Conservation (phyloP, 2,329 filamentous ascomycete species). For the Thelonectria blattea region DNA sequence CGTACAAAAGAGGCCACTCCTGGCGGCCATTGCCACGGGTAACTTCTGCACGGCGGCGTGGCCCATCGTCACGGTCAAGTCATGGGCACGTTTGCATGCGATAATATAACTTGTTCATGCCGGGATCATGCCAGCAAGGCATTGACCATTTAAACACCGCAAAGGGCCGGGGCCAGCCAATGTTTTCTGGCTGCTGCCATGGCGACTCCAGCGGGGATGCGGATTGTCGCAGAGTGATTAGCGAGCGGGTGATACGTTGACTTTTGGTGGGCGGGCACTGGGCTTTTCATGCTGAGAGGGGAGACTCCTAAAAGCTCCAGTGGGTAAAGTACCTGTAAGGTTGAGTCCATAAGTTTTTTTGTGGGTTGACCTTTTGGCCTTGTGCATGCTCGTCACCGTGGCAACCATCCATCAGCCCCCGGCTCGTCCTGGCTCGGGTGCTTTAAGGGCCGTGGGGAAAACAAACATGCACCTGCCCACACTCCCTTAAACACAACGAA, state of each 20-base stretch:
- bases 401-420: constrained; percentile 33
- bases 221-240: constrained; percentile 39
- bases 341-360: no score
- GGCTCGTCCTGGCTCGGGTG: constrained; percentile 40
- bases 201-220: constrained; percentile 41
- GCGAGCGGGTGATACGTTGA: constrained; percentile 10
- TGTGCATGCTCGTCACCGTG: constrained; percentile 29
- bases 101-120: constrained; percentile 2
- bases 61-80: constrained; percentile 29
- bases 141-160: neutral
- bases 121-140: constrained; percentile 36
- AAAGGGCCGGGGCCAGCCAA: constrained; percentile 24
- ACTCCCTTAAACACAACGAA: constrained; percentile 43
- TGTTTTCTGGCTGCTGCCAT: constrained; percentile 40
- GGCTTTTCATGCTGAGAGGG: no score
- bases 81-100: constrained; percentile 19
- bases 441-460: constrained; percentile 28
- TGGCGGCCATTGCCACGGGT: constrained; percentile 26
- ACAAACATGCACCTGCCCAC: constrained; percentile 18
- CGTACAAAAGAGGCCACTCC: neutral
- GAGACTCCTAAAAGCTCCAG: no score
- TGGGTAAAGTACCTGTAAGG: no score
- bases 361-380: constrained; percentile 19
- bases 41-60: constrained; percentile 14
- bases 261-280: no score